These are phyloP conservation scores for Mycena galopus DNA, from an alignment of 768 basidiomycete species.

Conservation along the genomic window DNA sequence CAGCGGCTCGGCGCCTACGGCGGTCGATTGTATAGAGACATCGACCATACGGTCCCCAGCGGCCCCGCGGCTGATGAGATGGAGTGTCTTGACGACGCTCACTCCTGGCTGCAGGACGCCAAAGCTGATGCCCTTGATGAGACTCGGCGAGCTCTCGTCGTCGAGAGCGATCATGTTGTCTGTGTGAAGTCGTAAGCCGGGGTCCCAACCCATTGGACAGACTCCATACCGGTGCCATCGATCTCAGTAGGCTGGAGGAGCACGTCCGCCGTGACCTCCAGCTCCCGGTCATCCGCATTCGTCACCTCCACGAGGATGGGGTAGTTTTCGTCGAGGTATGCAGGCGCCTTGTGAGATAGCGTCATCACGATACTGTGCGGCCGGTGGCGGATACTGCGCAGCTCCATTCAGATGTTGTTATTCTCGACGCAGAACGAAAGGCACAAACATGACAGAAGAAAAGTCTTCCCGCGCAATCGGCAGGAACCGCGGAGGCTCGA, in stretches of 20 bases:
- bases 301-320: slow-evolving; percentile 78
- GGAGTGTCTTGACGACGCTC: slow-evolving; percentile 70
- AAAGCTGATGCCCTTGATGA: slow-evolving; percentile 81
- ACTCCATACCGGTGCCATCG: slow-evolving; percentile 73
- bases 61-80: slow-evolving; percentile 71
- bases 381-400: slow-evolving; percentile 69
- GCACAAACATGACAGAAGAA: slow-evolving; percentile 63
- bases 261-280: slow-evolving; percentile 80
- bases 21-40: slow-evolving; percentile 73
- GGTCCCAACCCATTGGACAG: background rate
- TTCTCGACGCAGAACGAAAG: background rate
- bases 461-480: slow-evolving; percentile 62
- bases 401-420: slow-evolving; percentile 8
- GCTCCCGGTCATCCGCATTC: slow-evolving; percentile 77
- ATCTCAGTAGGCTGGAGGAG: slow-evolving; percentile 85
- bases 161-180: slow-evolving; percentile 74
- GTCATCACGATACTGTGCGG: slow-evolving; percentile 69
- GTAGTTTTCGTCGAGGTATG: slow-evolving; percentile 86
- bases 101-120: slow-evolving; percentile 74
- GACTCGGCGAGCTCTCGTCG: slow-evolving; percentile 72
- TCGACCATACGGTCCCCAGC: slow-evolving; percentile 83
- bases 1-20: slow-evolving; percentile 36
- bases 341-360: slow-evolving; percentile 73
- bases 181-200: slow-evolving; percentile 41
- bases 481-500: slow-evolving; percentile 66